Evolutionary conservation across 805 yeast genomes (phyloP), one percentile per base, ranked within the genome.

Genomic region (Saccharomycodes ludwigii): DNA sequence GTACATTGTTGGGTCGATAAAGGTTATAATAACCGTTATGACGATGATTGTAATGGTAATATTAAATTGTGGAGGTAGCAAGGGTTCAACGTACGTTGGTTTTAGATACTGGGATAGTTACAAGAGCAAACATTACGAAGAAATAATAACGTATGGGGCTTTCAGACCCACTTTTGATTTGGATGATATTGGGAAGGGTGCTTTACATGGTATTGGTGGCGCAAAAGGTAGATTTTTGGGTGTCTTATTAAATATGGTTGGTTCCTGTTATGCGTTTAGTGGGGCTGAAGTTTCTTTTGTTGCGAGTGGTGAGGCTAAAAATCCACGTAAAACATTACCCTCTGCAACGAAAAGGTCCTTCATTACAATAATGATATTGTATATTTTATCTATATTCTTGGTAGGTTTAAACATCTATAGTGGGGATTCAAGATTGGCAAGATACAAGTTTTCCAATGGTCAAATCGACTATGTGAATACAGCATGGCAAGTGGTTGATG

Each of bases 281-380:
- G 94, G 94, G 0, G 78, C 85, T 1, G 94, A 82, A 42, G 73
- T 77, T 50, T 86, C 83, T 9, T 73, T 81, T 40, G 71, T 81
- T 33, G 88, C 91, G 3, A 84, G 88, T 5, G 81, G 86, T 51
- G 94, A 82, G 51, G 80, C 86, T n/a, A 63, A 76, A 38, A 76
- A 79, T 41, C 94, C 94, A 4, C 61, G 91, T 40, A 71, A 66
- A 38, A 74, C 88, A 0, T 61, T 82, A 12, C 93, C 93, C 1
- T 65, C 75, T 8, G 88, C 91, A 1, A 79, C 86, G 3, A 73
- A 66, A 42, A 63, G 78, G 42, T 82, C 80, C 3, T 79, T 80
- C 48, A 76, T 80, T 66, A 61, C 86, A 44, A 69, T 82, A 22
- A 44, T 76, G 4, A 49, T 77, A 1, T 68, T 80, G 40, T 82